phyloP scores from a whole-genome alignment of 2,329 filamentous ascomycete genomes.

The Lomentospora prolificans region DNA sequence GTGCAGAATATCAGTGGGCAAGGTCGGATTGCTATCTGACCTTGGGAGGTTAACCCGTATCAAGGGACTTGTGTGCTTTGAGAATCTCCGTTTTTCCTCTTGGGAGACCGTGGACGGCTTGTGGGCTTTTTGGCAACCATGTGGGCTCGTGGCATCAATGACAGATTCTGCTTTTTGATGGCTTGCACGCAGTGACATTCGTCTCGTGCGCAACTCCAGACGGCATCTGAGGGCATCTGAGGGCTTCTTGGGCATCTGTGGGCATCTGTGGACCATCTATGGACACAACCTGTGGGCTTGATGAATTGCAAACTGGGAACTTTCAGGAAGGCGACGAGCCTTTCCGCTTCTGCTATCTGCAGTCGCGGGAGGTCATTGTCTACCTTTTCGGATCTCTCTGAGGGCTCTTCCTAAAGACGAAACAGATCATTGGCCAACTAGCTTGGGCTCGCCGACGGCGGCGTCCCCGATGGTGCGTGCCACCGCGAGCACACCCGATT shows the following conservation, averaged over 20 bases:
- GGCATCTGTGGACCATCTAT: conserved; percentile 4
- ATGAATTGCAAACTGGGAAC: neutral
- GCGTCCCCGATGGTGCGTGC: neutral
- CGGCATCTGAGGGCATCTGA: conserved; percentile 19
- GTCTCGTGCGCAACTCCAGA: conserved; percentile 13
- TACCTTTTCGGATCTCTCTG: neutral
- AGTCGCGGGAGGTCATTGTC: neutral
- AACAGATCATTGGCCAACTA: neutral
- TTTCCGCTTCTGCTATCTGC: neutral
- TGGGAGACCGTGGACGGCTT: conserved; percentile 40
- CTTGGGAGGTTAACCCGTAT: conserved; percentile 20
- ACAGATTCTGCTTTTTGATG: neutral
- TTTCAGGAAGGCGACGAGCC: neutral
- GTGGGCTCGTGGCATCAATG: conserved; percentile 28
- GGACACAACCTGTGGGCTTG: neutral
- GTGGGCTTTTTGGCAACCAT: conserved; percentile 34
- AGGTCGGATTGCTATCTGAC: conserved; percentile 35
- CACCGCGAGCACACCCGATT: neutral
- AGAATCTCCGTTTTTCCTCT: conserved; percentile 30
- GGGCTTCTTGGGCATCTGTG: conserved; percentile 15
- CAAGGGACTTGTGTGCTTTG: conserved; percentile 39
- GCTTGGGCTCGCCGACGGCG: neutral
- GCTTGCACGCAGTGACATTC: conserved; percentile 6
- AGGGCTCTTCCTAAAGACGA: conserved; percentile 1
- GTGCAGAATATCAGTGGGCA: conserved; percentile 34